Evolutionary conservation across 108 stramenopile genomes (phyloP).

Genomic region (Craspedostauros australis): DNA sequence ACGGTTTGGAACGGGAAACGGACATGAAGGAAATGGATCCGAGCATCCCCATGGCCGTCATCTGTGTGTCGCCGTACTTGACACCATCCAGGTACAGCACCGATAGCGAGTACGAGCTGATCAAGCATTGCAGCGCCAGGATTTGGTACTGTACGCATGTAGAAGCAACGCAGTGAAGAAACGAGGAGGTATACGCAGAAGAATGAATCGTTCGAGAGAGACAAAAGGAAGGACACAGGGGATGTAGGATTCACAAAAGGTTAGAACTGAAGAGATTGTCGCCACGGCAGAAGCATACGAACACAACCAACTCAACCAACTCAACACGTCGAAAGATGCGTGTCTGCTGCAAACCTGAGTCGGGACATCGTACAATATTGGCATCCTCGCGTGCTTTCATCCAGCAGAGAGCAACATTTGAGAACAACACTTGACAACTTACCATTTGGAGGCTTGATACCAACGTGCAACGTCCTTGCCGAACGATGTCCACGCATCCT

Average conservation of each 20-base stretch:
- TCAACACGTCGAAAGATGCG: not conserved
- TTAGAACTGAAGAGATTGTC: no score
- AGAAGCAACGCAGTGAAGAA: not conserved
- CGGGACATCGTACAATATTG: not conserved
- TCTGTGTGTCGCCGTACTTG: constrained; percentile 95
- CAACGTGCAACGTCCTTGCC: constrained; percentile 90
- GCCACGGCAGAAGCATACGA: no score
- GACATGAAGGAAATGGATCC: constrained; percentile 91
- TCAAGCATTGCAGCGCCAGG: constrained; percentile 92
- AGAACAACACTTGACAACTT: constrained; percentile 2
- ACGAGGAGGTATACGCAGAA: constrained; percentile 17
- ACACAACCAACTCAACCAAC: no score
- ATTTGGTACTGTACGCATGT: constrained; percentile 95
- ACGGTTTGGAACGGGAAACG: constrained; percentile 89
- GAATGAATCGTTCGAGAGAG: not conserved
- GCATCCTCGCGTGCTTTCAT: constrained; percentile 4
- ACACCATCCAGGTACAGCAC: constrained; percentile 96
- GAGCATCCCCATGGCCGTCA: constrained; percentile 91
- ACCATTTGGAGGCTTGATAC: constrained; percentile 88
- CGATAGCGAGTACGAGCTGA: constrained; percentile 93
- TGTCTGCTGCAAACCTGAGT: not conserved
- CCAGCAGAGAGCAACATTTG: not conserved
- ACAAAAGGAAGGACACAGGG: not conserved
- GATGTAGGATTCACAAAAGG: constrained; percentile 9
- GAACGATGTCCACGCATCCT: constrained; percentile 93